These are phyloP conservation scores for Oryza rufipogon DNA, from an alignment of 176 grass and related monocot genomes.

Conservation along the genomic window DNA sequence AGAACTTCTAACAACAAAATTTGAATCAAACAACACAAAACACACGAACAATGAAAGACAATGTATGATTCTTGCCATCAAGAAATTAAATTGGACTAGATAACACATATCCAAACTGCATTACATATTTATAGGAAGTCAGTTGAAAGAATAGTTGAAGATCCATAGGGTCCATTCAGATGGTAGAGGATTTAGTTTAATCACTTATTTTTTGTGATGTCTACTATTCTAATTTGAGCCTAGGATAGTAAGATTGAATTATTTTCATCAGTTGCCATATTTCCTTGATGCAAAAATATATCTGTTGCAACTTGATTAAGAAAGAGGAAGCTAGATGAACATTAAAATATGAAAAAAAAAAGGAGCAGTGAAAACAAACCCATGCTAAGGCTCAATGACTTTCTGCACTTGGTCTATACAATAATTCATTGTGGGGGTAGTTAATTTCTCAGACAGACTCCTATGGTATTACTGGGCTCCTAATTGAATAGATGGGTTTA, in stretches of 20 bases:
- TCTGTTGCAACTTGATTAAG: too few relatives aligned
- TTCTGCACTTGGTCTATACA: background rate
- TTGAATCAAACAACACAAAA: background rate
- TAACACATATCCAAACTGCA: conserved; percentile 1
- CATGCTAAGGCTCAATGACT: background rate
- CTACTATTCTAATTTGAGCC: too few relatives aligned
- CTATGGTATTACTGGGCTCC: background rate
- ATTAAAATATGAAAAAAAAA: background rate
- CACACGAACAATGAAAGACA: background rate
- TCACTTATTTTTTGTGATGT: background rate
- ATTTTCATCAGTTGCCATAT: too few relatives aligned
- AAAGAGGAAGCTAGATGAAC: too few relatives aligned
- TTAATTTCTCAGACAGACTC: background rate
- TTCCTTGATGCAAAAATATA: too few relatives aligned
- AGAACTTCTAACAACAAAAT: background rate
- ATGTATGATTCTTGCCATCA: background rate
- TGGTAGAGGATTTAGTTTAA: background rate
- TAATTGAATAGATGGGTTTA: background rate
- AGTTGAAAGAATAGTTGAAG: background rate
- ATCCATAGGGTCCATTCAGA: background rate
- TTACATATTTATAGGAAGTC: conserved; percentile 5
- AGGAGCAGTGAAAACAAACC: background rate
- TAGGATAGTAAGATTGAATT: too few relatives aligned
- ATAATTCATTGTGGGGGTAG: background rate
- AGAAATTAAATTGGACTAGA: background rate